Conservation (phyloP, 2,329 filamentous ascomycete genomes). For the Clonostachys byssicola region DNA sequence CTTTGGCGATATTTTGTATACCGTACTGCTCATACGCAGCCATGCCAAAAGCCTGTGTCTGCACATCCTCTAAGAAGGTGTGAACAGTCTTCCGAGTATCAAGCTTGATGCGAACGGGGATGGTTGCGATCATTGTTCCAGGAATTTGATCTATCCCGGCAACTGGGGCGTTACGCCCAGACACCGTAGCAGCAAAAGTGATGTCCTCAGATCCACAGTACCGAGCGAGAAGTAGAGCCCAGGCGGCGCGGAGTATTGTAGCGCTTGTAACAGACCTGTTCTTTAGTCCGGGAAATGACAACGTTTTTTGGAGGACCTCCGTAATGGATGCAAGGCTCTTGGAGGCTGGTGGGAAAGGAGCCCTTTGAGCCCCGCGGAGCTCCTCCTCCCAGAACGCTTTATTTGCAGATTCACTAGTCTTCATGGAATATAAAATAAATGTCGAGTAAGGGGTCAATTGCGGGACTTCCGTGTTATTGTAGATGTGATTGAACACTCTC, state of each 20-base stretch:
- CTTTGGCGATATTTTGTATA: neutral
- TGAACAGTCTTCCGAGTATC: conserved; percentile 5
- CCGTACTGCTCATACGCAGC: neutral
- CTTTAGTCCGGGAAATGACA: neutral
- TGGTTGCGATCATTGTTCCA: conserved; percentile 21
- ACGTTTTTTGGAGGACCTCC: neutral
- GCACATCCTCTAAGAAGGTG: conserved; percentile 9
- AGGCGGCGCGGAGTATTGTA: conserved; percentile 14
- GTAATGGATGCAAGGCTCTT: neutral
- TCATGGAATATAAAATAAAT: conserved; percentile 4
- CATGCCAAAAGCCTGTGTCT: conserved; percentile 9
- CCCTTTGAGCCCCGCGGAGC: conserved; percentile 1
- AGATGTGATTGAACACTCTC: conserved; percentile 1
- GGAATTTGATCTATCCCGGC: conserved; percentile 14
- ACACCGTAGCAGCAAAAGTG: conserved; percentile 16
- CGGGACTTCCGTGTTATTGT: conserved; percentile 1
- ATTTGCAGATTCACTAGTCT: neutral
- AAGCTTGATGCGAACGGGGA: conserved; percentile 15
- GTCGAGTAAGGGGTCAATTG: conserved; percentile 2
- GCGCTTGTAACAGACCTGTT: conserved; percentile 7
- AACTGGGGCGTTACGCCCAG: conserved; percentile 18
- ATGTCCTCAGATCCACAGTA: conserved; percentile 12
- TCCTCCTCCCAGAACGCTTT: neutral
- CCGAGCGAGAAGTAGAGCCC: conserved; percentile 14
- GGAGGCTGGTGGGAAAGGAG: neutral